These are phyloP conservation scores for Scleroderma citrinum DNA, from an alignment of 768 basidiomycete species.

Conservation along the genomic window DNA sequence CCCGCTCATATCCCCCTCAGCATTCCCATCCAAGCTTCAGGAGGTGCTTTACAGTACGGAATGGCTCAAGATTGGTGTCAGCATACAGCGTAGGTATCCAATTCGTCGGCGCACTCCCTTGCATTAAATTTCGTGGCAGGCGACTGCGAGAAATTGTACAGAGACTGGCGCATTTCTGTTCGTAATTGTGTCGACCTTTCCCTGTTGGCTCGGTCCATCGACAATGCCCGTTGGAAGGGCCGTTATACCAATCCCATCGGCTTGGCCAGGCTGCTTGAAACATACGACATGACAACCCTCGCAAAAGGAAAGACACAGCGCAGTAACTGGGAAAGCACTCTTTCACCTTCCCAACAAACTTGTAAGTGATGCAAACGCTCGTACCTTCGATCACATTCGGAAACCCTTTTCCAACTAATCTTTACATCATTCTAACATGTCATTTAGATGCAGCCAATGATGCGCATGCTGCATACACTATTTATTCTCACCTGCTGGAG, in stretches of 20 bases:
- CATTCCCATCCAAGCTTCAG: conserved; percentile 47
- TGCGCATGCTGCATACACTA: conserved; percentile 53
- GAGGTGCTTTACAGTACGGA: conserved; percentile 46
- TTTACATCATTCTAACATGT: conserved; percentile 7
- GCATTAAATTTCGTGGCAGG: conserved; percentile 33
- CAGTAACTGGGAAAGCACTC: conserved; percentile 62
- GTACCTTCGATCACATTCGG: neutral
- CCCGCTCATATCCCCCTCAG: conserved; percentile 23
- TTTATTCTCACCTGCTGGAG: conserved; percentile 42
- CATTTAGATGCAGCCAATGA: conserved; percentile 65
- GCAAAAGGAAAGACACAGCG: conserved; percentile 54
- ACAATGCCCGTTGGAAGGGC: conserved; percentile 70
- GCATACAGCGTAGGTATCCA: conserved; percentile 52
- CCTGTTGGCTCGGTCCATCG: conserved; percentile 62
- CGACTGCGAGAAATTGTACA: conserved; percentile 62
- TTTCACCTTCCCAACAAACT: conserved; percentile 45
- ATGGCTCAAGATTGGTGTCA: conserved; percentile 67
- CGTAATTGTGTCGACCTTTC: conserved; percentile 63
- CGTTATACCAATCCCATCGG: conserved; percentile 56
- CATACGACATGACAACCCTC: conserved; percentile 48
- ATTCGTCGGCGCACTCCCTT: neutral
- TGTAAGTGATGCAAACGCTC: conserved; percentile 41
- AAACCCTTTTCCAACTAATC: neutral
- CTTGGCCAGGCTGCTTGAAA: conserved; percentile 57
- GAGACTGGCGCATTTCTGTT: conserved; percentile 35